phyloP scores from a whole-genome alignment of 306 rosid genomes.

The Trichosanthes truncata region DNA sequence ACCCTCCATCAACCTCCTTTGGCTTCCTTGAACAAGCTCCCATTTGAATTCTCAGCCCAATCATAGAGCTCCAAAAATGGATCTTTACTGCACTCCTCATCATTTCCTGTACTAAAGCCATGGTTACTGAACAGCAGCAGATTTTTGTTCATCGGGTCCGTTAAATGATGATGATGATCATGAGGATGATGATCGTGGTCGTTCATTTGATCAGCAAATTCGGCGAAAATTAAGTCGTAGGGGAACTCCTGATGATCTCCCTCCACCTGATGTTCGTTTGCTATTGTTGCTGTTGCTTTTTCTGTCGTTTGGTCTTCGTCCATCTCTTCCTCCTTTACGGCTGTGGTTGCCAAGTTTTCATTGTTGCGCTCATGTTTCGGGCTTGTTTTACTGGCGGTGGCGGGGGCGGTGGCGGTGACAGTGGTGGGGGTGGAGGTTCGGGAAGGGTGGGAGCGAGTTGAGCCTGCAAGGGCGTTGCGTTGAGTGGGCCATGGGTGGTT shows the following conservation, averaged over 20 bases:
- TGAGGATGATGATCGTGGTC: constrained; percentile 19
- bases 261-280: constrained; percentile 41
- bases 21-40: neutral
- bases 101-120: constrained; percentile 32
- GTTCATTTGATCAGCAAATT: constrained; percentile 47
- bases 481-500: constrained; percentile 99
- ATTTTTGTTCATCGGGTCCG: neutral
- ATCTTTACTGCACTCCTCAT: constrained; percentile 27
- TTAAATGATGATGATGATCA: neutral
- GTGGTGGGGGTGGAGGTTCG: constrained; percentile 22
- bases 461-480: constrained; percentile 85
- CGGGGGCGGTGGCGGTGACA: neutral
- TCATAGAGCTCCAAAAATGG: constrained; percentile 31
- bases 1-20: neutral
- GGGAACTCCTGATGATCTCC: constrained; percentile 37
- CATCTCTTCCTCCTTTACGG: neutral
- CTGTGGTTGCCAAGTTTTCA: neutral
- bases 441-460: constrained; percentile 56
- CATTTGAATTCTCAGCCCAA: constrained; percentile 3
- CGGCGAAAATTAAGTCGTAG: constrained; percentile 55
- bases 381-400: constrained; percentile 16
- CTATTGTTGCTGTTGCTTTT: neutral
- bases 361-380: constrained; percentile 16
- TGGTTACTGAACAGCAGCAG: constrained; percentile 36
- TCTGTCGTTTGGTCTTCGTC: neutral